A percentile compares a stretch with the other conserved stretches of the same genome.
phyloP scores from a whole-genome alignment of 2,329 filamentous ascomycete species.

The Sporothrix variecibatus region DNA sequence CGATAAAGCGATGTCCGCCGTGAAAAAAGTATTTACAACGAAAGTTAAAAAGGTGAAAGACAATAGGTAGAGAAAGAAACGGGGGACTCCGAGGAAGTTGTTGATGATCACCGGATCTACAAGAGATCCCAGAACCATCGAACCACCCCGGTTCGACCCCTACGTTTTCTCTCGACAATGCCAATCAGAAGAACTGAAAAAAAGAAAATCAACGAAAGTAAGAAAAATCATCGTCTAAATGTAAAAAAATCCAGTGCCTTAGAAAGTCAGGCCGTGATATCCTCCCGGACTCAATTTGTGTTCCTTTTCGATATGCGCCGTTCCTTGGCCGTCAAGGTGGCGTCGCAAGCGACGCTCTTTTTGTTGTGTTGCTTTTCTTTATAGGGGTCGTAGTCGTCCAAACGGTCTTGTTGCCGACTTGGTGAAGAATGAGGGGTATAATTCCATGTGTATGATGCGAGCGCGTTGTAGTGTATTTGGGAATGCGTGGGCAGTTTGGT shows the following conservation, averaged over 20 bases:
- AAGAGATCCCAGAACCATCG: not conserved
- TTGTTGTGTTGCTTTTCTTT: not conserved
- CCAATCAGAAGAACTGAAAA: not conserved
- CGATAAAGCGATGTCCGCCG: not conserved
- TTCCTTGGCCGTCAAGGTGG: not conserved
- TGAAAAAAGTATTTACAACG: conserved; percentile 12
- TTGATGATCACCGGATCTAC: not conserved
- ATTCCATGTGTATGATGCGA: conserved; percentile 18
- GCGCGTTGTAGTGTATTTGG: not conserved
- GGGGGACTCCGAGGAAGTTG: not conserved
- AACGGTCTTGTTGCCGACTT: not conserved
- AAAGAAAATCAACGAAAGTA: not conserved
- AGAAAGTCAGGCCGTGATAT: not conserved
- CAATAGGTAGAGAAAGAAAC: not conserved
- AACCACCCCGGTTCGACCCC: not conserved
- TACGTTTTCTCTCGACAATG: not conserved
- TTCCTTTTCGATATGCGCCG: conserved; percentile 12
- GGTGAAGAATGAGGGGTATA: conserved; percentile 10
- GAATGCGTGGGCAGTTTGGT: not conserved
- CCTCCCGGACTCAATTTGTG: not conserved
- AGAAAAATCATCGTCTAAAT: conserved; percentile 12
- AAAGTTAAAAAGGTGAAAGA: not conserved
- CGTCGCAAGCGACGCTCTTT: conserved; percentile 13
- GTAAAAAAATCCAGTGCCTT: conserved; percentile 8
- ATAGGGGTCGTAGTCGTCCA: not conserved